Percentiles rank a stretch among this genome's conserved stretches.
Evolutionary conservation across 2,329 filamentous ascomycete genomes (phyloP).

Genomic region (Curvularia sp.): DNA sequence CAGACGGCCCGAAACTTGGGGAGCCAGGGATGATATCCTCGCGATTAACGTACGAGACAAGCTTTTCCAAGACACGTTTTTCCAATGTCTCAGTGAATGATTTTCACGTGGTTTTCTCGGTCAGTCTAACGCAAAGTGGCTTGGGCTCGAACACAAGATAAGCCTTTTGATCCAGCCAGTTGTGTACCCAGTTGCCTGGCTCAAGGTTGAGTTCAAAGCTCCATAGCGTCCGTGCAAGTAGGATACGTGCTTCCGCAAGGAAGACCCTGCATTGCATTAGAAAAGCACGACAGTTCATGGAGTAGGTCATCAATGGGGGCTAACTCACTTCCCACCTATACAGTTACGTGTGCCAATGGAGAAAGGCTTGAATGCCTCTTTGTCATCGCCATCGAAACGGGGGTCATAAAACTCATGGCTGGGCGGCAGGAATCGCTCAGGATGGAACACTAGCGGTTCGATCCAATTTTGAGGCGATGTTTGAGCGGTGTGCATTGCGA

Average conservation of each 20-base stretch:
- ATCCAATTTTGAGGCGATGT: slow-evolving; percentile 12
- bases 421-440: slow-evolving; percentile 6
- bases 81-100: background rate
- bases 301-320: background rate
- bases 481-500: slow-evolving; percentile 7
- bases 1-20: background rate
- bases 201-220: slow-evolving; percentile 3
- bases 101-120: background rate
- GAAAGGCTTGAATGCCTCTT: slow-evolving; percentile 15
- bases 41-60: background rate
- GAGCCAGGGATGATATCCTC: background rate
- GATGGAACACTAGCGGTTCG: slow-evolving; percentile 8
- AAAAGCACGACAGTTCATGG: background rate
- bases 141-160: slow-evolving; percentile 11
- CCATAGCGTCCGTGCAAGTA: slow-evolving; percentile 6
- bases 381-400: slow-evolving; percentile 10
- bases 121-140: background rate
- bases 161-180: slow-evolving; percentile 8
- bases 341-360: slow-evolving; percentile 15
- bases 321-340: slow-evolving; percentile 14
- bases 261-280: slow-evolving; percentile 4
- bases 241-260: slow-evolving; percentile 3
- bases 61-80: background rate
- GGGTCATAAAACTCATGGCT: background rate
- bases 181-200: background rate